phyloP scores from a whole-genome alignment of 176 grass and related monocot species.

The Chloris gayana region DNA sequence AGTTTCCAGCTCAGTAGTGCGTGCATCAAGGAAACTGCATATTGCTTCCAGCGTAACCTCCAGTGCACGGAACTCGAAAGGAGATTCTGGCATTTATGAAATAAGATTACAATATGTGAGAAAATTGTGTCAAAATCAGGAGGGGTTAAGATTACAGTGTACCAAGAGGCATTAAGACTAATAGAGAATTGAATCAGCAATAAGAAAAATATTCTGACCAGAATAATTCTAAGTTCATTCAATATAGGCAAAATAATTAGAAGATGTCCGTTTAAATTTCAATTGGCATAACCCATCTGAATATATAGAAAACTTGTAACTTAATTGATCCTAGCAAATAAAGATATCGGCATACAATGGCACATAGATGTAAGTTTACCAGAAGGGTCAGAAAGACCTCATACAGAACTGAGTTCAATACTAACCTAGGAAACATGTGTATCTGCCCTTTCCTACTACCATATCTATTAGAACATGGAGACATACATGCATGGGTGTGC shows the following conservation, averaged over 20 bases:
- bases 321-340: background rate
- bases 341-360: background rate
- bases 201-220: constrained; percentile 13
- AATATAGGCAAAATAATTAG: background rate
- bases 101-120: constrained; percentile 34
- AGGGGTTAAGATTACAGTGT: no score
- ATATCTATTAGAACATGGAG: constrained; percentile 8
- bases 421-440: constrained; percentile 17
- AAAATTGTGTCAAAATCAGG: background rate
- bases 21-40: constrained; percentile 91
- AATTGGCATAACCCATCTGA: background rate
- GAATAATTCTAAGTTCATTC: background rate
- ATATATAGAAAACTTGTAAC: background rate
- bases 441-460: background rate
- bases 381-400: background rate
- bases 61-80: constrained; percentile 92
- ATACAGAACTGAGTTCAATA: background rate
- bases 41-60: constrained; percentile 96
- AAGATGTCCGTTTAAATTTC: background rate
- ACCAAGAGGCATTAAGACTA: constrained; percentile 1
- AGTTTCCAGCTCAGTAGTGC: constrained; percentile 83
- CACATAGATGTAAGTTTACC: background rate
- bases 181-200: background rate
- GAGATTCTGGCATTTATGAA: constrained; percentile 63
- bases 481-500: background rate